phyloP scores from a whole-genome alignment of 2,329 filamentous ascomycete genomes.

The Beauveria sp. region DNA sequence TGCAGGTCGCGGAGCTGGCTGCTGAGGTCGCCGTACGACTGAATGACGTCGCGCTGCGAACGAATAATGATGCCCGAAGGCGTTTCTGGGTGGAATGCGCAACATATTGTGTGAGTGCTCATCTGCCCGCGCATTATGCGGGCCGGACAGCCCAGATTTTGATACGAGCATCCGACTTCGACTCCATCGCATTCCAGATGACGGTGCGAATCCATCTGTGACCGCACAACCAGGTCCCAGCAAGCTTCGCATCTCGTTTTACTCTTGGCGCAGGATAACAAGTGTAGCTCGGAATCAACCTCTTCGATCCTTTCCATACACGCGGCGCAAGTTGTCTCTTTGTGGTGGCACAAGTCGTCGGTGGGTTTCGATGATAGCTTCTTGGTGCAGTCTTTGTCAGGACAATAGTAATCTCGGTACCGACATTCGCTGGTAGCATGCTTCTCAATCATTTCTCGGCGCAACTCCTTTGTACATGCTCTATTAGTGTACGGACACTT shows the following conservation, averaged over 20 bases:
- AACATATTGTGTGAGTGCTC: conserved; percentile 38
- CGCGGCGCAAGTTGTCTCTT: conserved; percentile 41
- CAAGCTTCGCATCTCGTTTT: conserved; percentile 44
- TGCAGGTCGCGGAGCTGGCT: conserved; percentile 29
- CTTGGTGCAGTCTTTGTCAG: conserved; percentile 43
- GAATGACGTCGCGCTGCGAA: conserved; percentile 40
- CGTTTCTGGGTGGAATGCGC: conserved; percentile 42
- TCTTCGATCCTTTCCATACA: conserved; percentile 44
- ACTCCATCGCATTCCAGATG: conserved; percentile 42
- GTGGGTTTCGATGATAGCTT: conserved; percentile 43
- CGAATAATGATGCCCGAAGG: conserved; percentile 45
- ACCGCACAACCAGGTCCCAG: conserved; percentile 34
- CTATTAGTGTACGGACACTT: conserved; percentile 46
- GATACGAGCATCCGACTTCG: conserved; percentile 40
- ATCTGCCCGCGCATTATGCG: conserved; percentile 30
- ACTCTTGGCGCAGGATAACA: conserved; percentile 37
- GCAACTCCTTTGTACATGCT: conserved; percentile 43
- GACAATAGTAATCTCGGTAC: conserved; percentile 49
- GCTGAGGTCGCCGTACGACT: conserved; percentile 29
- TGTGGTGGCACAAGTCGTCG: conserved; percentile 48
- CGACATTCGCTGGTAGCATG: conserved; percentile 51
- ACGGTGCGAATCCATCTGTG: conserved; percentile 39
- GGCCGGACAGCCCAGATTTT: conserved; percentile 29
- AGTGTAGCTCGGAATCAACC: conserved; percentile 30
- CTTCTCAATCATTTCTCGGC: conserved; percentile 46